A percentile compares a stretch with the other conserved stretches of the same genome.
Evolutionary conservation across 1,139 yeast species (phyloP).

Genomic region (Saccharomyces hybrid): DNA sequence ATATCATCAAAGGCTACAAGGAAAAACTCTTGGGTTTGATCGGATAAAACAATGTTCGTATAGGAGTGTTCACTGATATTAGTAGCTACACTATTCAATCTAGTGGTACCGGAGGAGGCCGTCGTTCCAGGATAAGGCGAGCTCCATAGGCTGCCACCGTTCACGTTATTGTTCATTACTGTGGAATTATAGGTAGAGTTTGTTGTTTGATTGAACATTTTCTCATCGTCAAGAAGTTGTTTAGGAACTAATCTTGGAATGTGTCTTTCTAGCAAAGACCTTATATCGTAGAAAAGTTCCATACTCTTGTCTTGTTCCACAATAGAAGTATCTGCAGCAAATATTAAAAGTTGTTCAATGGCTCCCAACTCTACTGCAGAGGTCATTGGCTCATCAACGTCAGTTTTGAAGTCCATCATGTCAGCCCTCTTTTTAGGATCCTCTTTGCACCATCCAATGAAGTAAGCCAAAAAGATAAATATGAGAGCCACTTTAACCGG

Average conservation of each 20-base stretch:
- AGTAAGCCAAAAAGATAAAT: constrained; percentile 53
- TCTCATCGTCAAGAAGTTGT: constrained; percentile 38
- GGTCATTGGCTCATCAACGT: constrained; percentile 45
- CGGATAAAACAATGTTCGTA: constrained; percentile 15
- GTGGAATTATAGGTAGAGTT: background rate
- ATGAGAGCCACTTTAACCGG: constrained; percentile 55
- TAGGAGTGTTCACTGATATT: constrained; percentile 1
- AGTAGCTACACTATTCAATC: background rate
- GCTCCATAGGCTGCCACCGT: constrained; percentile 5
- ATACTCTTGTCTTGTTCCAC: constrained; percentile 32
- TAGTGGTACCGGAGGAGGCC: background rate
- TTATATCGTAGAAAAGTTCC: constrained; percentile 53
- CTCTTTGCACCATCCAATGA: constrained; percentile 66
- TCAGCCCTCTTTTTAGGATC: constrained; percentile 35
- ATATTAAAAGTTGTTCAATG: constrained; percentile 64
- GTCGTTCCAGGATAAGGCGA: constrained; percentile 15
- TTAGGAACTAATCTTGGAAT: constrained; percentile 49
- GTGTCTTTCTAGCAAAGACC: constrained; percentile 59
- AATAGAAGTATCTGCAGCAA: constrained; percentile 58
- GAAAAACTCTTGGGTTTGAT: constrained; percentile 20
- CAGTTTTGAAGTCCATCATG: constrained; percentile 37
- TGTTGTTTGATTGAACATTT: constrained; percentile 14
- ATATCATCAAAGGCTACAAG: constrained; percentile 42
- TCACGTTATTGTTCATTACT: background rate
- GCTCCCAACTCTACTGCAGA: constrained; percentile 60